A percentile compares a stretch with the other conserved stretches of the same genome.
Evolutionary conservation across 371 early-diverging fungal genomes (phyloP).

Genomic region (Mortierella sp.): DNA sequence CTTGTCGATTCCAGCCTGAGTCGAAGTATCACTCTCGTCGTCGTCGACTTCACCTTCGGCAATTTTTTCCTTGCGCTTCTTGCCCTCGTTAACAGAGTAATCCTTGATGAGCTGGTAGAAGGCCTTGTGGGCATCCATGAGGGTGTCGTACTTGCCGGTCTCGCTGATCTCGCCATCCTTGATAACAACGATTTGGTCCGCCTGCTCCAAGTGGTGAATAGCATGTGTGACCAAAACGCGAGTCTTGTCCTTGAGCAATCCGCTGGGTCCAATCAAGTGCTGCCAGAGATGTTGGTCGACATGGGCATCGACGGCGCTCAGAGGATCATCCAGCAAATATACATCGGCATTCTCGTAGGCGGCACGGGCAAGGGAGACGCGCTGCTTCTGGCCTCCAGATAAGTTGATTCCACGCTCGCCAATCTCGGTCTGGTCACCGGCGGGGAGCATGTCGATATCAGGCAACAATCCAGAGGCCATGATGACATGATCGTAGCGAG

Average conservation of each 20-base stretch:
- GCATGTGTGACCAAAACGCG: slow-evolving; percentile 60
- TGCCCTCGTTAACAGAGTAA: slow-evolving; percentile 20
- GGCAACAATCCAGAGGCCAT: slow-evolving; percentile 64
- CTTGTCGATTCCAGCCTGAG: slow-evolving; percentile 20
- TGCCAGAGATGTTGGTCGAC: slow-evolving; percentile 44
- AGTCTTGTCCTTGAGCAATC: slow-evolving; percentile 68
- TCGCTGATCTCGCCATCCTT: slow-evolving; percentile 66
- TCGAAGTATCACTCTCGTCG: slow-evolving; percentile 8
- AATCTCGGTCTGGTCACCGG: slow-evolving; percentile 70
- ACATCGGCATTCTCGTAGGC: slow-evolving; percentile 60
- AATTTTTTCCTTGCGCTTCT: slow-evolving; percentile 5
- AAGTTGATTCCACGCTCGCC: slow-evolving; percentile 64
- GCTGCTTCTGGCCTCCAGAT: slow-evolving; percentile 63
- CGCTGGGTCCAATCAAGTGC: slow-evolving; percentile 62
- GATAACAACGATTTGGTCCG: slow-evolving; percentile 66
- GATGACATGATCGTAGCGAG: slow-evolving; percentile 58
- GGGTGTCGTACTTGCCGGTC: slow-evolving; percentile 63
- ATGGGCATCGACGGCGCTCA: slow-evolving; percentile 68
- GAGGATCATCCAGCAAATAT: slow-evolving; percentile 68
- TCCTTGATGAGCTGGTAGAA: slow-evolving; percentile 32
- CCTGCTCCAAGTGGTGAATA: slow-evolving; percentile 49
- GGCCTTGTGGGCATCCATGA: slow-evolving; percentile 55
- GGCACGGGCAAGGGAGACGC: no score
- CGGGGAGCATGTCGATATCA: slow-evolving; percentile 71
- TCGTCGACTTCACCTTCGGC: not conserved